Evolutionary conservation across 805 yeast species (phyloP), one percentile per base, ranked within the genome.

Genomic region (Pichia nanzhaoensis): DNA sequence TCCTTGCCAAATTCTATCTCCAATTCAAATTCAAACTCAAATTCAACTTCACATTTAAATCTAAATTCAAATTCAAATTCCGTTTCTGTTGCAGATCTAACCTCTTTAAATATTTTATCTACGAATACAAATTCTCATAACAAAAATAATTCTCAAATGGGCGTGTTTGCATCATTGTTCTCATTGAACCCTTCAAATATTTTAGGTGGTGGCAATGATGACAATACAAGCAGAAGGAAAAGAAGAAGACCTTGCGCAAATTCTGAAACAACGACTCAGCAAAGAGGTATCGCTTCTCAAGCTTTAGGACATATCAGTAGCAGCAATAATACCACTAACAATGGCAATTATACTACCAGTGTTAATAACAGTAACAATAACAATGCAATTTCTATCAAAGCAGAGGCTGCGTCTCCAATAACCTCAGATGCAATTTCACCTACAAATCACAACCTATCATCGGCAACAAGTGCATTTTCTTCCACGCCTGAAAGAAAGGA

Each of bases 401-500:
- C 50, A 44, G 67, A 61, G 22, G 50, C 60, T 1, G 38, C 51
- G 9, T 62, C 68, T 8, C 67, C 68, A 14, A 21, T 54, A 6
- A 55, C 59, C 34, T 60, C 65, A 3, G 67, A 64, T 43, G 56
- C 57, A 6, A 48, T 58, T n/a, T 60, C 66, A 3, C 66, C 66
- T 4, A 57, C 58, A 45, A 51, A 55, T 34, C 48, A 55, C 39
- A 55, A 56, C 12, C 39, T 55, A 3, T 61, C 69, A 1, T 58
- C 64, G 2, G 58, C 64, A 4, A 58, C 66, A 13, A 61, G 65
- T 33, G 51, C 60, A 0, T 52, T 57, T 19, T 56, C 64, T 0
- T 49, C 60, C 3, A 64, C 69, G 4, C 67, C 67, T 5, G 68
- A 64, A 35, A 53, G 55, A 20, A 54, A 55, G 32, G 18, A 46